A percentile compares a stretch with the other conserved stretches of the same genome.
These are phyloP conservation scores for Aspergillus oerlinghausenensis DNA, from an alignment of 2,329 filamentous ascomycete genomes.

Conservation along the genomic window DNA sequence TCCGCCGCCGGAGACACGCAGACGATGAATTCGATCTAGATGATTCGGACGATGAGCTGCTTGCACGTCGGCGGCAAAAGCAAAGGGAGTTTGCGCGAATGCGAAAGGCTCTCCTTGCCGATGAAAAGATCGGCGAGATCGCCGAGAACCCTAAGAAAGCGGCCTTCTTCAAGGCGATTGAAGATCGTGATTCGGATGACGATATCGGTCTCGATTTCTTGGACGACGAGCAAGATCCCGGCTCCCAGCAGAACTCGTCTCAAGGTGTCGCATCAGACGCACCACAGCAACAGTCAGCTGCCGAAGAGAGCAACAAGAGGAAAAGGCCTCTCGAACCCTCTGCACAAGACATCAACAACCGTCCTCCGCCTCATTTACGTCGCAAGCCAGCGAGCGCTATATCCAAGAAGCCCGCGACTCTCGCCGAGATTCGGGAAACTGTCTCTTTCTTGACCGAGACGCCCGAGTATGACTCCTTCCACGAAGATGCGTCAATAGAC, in stretches of 20 bases:
- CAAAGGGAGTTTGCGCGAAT: conserved; percentile 85
- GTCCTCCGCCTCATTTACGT: conserved; percentile 58
- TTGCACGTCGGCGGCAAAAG: conserved; percentile 74
- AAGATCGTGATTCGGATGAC: conserved; percentile 67
- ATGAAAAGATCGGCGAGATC: conserved; percentile 87
- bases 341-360: conserved; percentile 42
- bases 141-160: conserved; percentile 82
- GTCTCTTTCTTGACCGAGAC: conserved; percentile 78
- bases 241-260: conserved; percentile 36
- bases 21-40: conserved; percentile 78
- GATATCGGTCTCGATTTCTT: conserved; percentile 76
- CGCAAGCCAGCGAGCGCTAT: conserved; percentile 52
- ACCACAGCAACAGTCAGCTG: conserved; percentile 16
- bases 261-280: conserved; percentile 19
- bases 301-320: conserved; percentile 29
- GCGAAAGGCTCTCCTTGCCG: conserved; percentile 79
- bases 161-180: conserved; percentile 85
- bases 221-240: conserved; percentile 39
- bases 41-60: conserved; percentile 78
- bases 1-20: conserved; percentile 71
- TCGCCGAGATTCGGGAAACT: conserved; percentile 77
- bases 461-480: conserved; percentile 51
- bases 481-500: conserved; percentile 49
- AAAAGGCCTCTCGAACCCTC: conserved; percentile 40
- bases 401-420: conserved; percentile 64